Evolutionary conservation across 2,329 filamentous ascomycete genomes (phyloP).

Genomic region (Phaeosphaeria sp.): DNA sequence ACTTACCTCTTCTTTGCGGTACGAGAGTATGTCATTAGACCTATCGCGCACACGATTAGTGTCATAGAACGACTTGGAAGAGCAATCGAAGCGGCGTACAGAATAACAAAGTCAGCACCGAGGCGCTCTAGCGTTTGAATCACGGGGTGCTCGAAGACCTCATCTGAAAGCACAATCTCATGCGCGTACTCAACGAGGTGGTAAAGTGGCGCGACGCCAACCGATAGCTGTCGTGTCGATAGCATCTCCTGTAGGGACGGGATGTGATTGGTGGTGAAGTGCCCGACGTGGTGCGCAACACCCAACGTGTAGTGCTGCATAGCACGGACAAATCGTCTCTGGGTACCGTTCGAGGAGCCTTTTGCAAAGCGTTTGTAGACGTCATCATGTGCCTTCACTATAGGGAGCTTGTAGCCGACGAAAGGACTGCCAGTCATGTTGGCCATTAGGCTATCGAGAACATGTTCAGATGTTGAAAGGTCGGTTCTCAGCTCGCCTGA

Average conservation of each 20-base stretch:
- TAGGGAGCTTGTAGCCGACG: constrained; percentile 1
- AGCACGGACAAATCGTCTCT: constrained; percentile 1
- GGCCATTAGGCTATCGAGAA: constrained; percentile 4
- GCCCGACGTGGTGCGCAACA: constrained; percentile 4
- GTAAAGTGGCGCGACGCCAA: constrained; percentile 3
- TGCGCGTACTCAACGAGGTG: constrained; percentile 4
- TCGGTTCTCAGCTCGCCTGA: constrained; percentile 2
- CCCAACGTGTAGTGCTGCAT: constrained; percentile 5
- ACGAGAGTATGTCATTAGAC: constrained; percentile 5
- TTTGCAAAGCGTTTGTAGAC: not conserved
- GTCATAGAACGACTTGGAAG: not conserved
- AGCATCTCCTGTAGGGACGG: constrained; percentile 4
- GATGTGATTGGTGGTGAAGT: constrained; percentile 5
- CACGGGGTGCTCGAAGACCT: constrained; percentile 3
- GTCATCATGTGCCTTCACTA: constrained; percentile 4
- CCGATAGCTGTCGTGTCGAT: constrained; percentile 3
- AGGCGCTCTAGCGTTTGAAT: constrained; percentile 1
- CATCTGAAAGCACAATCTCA: constrained; percentile 1
- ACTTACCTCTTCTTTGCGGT: constrained; percentile 6
- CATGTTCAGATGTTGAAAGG: constrained; percentile 1
- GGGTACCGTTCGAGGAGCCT: constrained; percentile 1
- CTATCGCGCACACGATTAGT: not conserved
- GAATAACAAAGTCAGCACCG: constrained; percentile 3
- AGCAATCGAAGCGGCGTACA: constrained; percentile 1
- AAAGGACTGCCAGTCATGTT: constrained; percentile 1